Evolutionary conservation across 2,329 filamentous ascomycete genomes (phyloP).

Genomic region (Aspergillus candidus): DNA sequence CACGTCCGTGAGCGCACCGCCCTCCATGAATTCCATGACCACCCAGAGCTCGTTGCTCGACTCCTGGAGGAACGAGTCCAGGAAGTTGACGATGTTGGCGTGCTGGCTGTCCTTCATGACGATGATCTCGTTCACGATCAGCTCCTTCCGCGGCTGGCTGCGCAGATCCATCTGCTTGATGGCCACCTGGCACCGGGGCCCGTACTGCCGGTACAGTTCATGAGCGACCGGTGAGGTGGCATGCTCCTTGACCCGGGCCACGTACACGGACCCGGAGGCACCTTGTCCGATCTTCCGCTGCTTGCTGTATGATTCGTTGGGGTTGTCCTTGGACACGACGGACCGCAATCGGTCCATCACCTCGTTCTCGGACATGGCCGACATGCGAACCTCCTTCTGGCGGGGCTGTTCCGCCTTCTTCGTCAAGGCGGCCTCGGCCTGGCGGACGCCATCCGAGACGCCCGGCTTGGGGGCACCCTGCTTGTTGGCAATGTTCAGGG

Average conservation of each 20-base stretch:
- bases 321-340: conserved; percentile 92
- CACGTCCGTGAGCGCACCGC: conserved; percentile 92
- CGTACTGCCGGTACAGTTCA: conserved; percentile 71
- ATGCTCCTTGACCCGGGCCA: conserved; percentile 87
- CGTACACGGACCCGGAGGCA: conserved; percentile 95
- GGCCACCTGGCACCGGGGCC: conserved; percentile 79
- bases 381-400: conserved; percentile 94
- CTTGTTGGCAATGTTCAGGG: conserved; percentile 70
- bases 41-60: conserved; percentile 97
- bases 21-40: conserved; percentile 99
- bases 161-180: conserved; percentile 99
- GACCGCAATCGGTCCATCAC: conserved; percentile 95
- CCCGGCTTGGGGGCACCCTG: conserved; percentile 43
- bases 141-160: conserved; percentile 91
- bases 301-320: conserved; percentile 92
- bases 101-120: conserved; percentile 99
- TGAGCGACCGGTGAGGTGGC: conserved; percentile 75
- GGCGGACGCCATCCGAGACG: conserved; percentile 65
- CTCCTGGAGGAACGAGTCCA: conserved; percentile 93
- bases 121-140: conserved; percentile 99
- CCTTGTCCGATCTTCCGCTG: conserved; percentile 99
- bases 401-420: conserved; percentile 70
- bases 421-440: conserved; percentile 81
- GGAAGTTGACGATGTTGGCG: conserved; percentile 97
- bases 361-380: conserved; percentile 92